A percentile compares a stretch with the other conserved stretches of the same genome.
Conservation (phyloP, 306 rosid species). For the Rosa persica region DNA sequence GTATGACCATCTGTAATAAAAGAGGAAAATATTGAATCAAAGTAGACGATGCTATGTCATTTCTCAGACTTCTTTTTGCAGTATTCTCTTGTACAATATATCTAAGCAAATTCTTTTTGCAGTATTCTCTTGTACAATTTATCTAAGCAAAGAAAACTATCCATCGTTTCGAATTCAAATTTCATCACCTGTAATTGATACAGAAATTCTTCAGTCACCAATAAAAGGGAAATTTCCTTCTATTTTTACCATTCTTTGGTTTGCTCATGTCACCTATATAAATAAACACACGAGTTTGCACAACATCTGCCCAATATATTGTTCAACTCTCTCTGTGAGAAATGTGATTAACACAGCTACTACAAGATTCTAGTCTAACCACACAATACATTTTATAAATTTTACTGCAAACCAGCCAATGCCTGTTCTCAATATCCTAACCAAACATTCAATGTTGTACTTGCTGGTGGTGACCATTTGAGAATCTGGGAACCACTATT, state of each 20-base stretch:
- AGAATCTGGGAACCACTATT: neutral
- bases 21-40: neutral
- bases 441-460: constrained; percentile 11
- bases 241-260: neutral
- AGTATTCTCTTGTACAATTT: neutral
- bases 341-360: constrained; percentile 17
- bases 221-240: neutral
- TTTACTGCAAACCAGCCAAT: constrained; percentile 23
- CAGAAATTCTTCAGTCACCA: neutral
- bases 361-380: constrained; percentile 27
- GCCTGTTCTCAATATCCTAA: constrained; percentile 22
- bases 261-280: neutral
- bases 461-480: constrained; percentile 5
- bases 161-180: neutral
- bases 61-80: neutral
- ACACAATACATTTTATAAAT: constrained; percentile 18
- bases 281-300: constrained; percentile 4
- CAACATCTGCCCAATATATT: constrained; percentile 8
- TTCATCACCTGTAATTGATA: neutral
- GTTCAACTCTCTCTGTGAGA: neutral
- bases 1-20: constrained; percentile 6
- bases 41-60: neutral
- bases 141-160: neutral
- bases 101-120: neutral
- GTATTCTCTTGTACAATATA: neutral